Evolutionary conservation across 257 asterid species (phyloP).

Genomic region (Nicotiana otophora): DNA sequence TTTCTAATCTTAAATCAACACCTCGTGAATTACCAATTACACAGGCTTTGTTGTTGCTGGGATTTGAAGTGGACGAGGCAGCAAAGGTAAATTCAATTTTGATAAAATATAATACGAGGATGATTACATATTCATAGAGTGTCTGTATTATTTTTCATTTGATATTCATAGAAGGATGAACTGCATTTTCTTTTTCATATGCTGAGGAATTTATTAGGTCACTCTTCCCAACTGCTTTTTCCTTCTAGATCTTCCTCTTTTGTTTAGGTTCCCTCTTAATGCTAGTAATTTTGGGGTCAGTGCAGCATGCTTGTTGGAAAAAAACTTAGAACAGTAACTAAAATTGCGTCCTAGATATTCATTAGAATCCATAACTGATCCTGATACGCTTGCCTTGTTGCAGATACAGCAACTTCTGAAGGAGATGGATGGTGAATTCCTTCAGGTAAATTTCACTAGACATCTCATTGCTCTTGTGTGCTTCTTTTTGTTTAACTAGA

Average conservation of each 20-base stretch:
- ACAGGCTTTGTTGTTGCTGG: conserved; percentile 81
- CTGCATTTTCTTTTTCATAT: too few relatives aligned
- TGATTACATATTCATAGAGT: not conserved
- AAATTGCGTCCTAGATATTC: not conserved
- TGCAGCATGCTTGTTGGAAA: not conserved
- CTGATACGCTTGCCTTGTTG: conserved; percentile 12
- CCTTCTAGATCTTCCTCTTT: too few relatives aligned
- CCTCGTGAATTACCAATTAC: not conserved
- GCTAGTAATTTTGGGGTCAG: not conserved
- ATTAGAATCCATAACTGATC: not conserved
- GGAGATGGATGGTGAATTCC: conserved; percentile 87
- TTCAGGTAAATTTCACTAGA: conserved; percentile 40
- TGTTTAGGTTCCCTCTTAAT: too few relatives aligned
- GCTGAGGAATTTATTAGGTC: too few relatives aligned
- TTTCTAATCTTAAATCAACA: not conserved
- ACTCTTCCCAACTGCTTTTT: too few relatives aligned
- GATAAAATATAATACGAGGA: not conserved
- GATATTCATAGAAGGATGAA: too few relatives aligned
- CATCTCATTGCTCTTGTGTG: not conserved
- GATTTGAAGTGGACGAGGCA: conserved; percentile 72
- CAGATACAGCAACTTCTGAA: conserved; percentile 75
- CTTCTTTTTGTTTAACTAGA: not conserved
- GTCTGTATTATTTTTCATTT: not conserved
- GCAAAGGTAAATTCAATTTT: conserved; percentile 38
- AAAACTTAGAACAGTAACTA: not conserved